Conservation (phyloP, 176 grass and related monocot genomes). For the Aegilops umbellulata region DNA sequence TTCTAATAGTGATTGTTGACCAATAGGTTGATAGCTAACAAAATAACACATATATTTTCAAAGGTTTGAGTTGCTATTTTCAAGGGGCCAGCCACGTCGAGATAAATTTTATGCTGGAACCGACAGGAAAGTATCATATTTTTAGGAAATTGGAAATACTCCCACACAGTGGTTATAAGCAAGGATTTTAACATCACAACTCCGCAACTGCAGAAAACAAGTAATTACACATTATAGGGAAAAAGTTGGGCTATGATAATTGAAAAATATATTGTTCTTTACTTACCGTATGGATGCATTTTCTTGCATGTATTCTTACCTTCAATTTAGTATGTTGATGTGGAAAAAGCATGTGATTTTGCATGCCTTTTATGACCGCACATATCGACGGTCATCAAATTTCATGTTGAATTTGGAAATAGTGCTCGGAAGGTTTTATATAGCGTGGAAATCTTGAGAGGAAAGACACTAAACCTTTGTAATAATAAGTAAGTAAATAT, state of each 20-base stretch:
- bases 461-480: neutral
- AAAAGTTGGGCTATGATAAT: no score
- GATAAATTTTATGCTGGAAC: no score
- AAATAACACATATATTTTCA: neutral
- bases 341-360: neutral
- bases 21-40: neutral
- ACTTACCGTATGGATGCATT: no score
- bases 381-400: neutral
- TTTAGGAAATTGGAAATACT: no score
- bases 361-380: neutral
- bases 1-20: neutral
- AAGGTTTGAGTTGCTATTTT: no score
- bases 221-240: neutral
- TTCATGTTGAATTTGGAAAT: neutral
- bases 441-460: neutral
- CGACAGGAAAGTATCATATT: no score
- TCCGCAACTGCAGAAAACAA: no score
- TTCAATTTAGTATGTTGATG: neutral
- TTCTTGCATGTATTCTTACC: neutral
- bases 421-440: neutral
- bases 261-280: no score
- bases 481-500: no score
- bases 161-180: no score
- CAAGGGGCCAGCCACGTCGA: no score
- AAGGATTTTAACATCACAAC: no score